These are phyloP conservation scores for Arthroderma uncinatum DNA, from an alignment of 2,329 filamentous ascomycete genomes.

Conservation along the genomic window DNA sequence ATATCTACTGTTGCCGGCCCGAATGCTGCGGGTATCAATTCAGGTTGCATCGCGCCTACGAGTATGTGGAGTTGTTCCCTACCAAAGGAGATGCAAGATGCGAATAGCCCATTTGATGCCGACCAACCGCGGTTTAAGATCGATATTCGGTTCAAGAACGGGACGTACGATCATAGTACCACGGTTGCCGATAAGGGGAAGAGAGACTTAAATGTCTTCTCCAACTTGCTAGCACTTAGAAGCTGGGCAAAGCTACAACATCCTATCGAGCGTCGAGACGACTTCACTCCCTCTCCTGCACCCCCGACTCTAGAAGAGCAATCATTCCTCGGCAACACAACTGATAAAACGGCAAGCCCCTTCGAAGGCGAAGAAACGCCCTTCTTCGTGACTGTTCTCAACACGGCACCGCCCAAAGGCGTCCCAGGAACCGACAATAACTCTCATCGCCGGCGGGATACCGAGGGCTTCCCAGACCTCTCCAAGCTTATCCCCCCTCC, in stretches of 20 bases:
- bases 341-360: constrained; percentile 56
- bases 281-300: constrained; percentile 37
- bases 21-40: constrained; percentile 51
- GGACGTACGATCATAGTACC: constrained; percentile 50
- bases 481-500: constrained; percentile 53
- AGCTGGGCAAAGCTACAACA: not conserved
- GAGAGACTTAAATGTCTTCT: not conserved
- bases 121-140: constrained; percentile 69
- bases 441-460: constrained; percentile 12
- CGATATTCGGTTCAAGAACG: constrained; percentile 55
- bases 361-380: constrained; percentile 81
- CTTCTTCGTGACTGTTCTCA: constrained; percentile 69
- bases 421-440: constrained; percentile 20
- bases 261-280: constrained; percentile 16
- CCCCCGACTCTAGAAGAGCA: constrained; percentile 53
- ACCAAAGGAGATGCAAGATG: constrained; percentile 63
- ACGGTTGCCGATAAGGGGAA: constrained; percentile 34
- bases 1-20: constrained; percentile 67
- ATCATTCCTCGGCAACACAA: constrained; percentile 73
- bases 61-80: constrained; percentile 79
- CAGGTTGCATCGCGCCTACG: constrained; percentile 58
- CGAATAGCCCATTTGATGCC: constrained; percentile 50
- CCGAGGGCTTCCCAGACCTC: constrained; percentile 34
- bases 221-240: not conserved
- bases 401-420: constrained; percentile 23